Evolutionary conservation across 805 yeast genomes (phyloP), one percentile per base, ranked within the genome.

Genomic region (Sungouiozyma ichnusensis): DNA sequence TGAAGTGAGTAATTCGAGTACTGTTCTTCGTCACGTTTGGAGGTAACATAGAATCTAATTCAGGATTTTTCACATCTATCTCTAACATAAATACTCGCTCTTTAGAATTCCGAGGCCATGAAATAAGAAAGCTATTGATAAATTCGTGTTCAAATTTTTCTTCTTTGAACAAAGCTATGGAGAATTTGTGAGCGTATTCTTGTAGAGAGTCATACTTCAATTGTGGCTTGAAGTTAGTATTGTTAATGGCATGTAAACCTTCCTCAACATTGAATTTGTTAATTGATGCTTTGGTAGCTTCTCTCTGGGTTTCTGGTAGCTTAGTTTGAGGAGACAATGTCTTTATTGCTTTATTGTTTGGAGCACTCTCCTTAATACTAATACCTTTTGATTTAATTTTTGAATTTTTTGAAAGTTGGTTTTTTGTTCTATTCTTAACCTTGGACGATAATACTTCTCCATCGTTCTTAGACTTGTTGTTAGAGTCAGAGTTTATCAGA

Each of bases 141-240:
- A 74, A 69, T 7, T 68, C 66, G 15, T 67, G 64, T 20, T 69
- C 73, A 19, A 67, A 60, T 41, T 73, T 69, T 50, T 81, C 84
- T 54, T 81, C 88, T 35, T 78, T 63, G 45, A 76, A 79, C 42
- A 81, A 56, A 41, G 78, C 78, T 57, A 72, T 73, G 42, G 81
- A 71, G 65, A 78, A 73, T 47, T 76, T 79, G 46, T 71, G 63
- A 53, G 72, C 73, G 52, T 81, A 81, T 16, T 69, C 68, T 8
- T 66, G 60, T 49, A 79, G 53, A 20, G 72, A 63, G 9, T 72
- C 73, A 50, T 73, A 79, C 0, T 68, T 60, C 39, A 74, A 59
- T 39, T 63, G 64, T 3, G 80, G 75, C 3, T 50, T 57, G 19
- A 53, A 48, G 2, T 72, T 59, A 5, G 68, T 67, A 35, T 53